A percentile compares a stretch with the other conserved stretches of the same genome.
These are phyloP conservation scores for Tricholoma saponaceum DNA, from an alignment of 768 basidiomycete species.

Conservation along the genomic window DNA sequence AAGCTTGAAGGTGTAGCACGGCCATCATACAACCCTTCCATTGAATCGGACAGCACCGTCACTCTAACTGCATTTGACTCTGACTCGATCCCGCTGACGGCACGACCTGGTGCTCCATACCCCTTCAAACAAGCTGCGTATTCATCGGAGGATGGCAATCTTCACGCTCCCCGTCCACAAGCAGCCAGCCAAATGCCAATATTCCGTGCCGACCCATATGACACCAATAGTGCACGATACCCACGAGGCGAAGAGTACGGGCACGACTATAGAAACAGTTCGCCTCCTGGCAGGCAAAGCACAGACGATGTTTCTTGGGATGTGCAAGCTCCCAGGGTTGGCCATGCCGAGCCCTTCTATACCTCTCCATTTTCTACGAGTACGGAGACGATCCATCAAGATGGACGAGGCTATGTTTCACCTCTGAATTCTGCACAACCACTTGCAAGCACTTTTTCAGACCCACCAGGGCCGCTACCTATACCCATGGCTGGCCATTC, in stretches of 20 bases:
- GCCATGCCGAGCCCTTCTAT: conserved; percentile 8
- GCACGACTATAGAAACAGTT: conserved; percentile 7
- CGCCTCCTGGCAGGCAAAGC: conserved; percentile 16
- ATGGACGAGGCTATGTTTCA: background rate
- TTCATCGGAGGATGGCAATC: conserved; percentile 32
- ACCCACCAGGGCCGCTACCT: background rate
- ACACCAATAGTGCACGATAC: background rate
- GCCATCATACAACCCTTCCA: conserved; percentile 9
- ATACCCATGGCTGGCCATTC: background rate
- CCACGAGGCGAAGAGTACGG: conserved; percentile 10
- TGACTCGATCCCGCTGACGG: conserved; percentile 38
- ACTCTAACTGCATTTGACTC: conserved; percentile 23
- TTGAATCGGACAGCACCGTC: conserved; percentile 20
- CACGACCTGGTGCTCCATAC: conserved; percentile 24
- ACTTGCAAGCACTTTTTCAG: background rate
- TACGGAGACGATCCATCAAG: conserved; percentile 1
- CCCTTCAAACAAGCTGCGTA: conserved; percentile 21
- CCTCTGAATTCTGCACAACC: background rate
- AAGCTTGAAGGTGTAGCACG: conserved; percentile 36
- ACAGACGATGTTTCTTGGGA: conserved; percentile 33
- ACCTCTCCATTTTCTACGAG: background rate
- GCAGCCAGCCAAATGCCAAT: conserved; percentile 6
- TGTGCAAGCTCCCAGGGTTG: conserved; percentile 9
- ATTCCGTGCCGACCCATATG: conserved; percentile 6
- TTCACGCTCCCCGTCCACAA: conserved; percentile 51